Percentiles rank a stretch among this genome's conserved stretches.
These are phyloP conservation scores for Populus pruinosa DNA, from an alignment of 345 rosid species.

Conservation along the genomic window DNA sequence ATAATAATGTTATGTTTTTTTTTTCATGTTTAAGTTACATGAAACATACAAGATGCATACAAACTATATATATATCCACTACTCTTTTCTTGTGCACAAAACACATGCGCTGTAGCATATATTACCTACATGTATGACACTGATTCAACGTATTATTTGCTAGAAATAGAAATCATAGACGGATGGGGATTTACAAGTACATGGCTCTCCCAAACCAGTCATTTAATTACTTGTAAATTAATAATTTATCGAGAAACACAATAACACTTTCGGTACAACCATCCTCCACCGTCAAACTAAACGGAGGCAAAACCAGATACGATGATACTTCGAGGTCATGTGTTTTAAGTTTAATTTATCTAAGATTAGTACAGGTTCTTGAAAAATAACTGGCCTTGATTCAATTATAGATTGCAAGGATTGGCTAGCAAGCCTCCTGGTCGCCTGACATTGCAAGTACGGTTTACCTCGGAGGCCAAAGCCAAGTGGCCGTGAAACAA, in stretches of 20 bases:
- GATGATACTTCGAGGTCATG: background rate
- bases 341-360: background rate
- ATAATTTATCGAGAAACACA: background rate
- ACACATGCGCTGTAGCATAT: background rate
- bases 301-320: no score
- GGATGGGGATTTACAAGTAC: background rate
- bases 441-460: conserved; percentile 5
- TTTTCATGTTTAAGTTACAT: background rate
- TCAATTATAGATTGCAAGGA: background rate
- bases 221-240: background rate
- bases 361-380: background rate
- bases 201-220: background rate
- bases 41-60: background rate
- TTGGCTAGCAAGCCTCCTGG: background rate
- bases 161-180: background rate
- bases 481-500: conserved; percentile 1
- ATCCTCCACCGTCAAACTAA: background rate
- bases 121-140: background rate
- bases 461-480: background rate
- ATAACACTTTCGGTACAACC: background rate
- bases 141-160: background rate
- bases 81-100: no score
- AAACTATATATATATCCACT: no score
- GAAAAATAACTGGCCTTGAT: background rate
- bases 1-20: background rate